Evolutionary conservation across 805 yeast genomes (phyloP).

Genomic region (Priceomyces carsonii): DNA sequence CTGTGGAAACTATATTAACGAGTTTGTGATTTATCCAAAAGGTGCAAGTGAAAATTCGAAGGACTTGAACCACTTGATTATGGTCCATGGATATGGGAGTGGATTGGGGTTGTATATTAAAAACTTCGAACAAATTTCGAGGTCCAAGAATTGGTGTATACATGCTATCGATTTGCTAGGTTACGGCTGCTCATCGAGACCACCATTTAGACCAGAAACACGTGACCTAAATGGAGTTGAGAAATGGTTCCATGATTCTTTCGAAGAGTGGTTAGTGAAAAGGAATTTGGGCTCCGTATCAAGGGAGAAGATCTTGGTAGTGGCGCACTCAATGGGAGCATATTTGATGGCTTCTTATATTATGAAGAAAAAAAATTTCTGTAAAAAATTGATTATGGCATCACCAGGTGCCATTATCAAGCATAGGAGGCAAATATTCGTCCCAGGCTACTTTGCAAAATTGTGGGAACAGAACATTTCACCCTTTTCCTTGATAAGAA

Average conservation of each 20-base stretch:
- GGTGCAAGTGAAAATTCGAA: constrained; percentile 8
- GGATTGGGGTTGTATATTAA: constrained; percentile 47
- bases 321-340: constrained; percentile 94
- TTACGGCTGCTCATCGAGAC: constrained; percentile 86
- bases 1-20: constrained; percentile 35
- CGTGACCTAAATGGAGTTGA: constrained; percentile 53
- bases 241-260: constrained; percentile 62
- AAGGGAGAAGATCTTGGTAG: constrained; percentile 49
- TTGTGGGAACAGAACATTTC: constrained; percentile 87
- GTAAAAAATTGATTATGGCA: constrained; percentile 70
- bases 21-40: constrained; percentile 40
- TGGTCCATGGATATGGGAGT: constrained; percentile 48
- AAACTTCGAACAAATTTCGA: constrained; percentile 29
- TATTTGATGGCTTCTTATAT: constrained; percentile 74
- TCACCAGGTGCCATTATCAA: constrained; percentile 87
- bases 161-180: constrained; percentile 90
- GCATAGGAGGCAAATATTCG: constrained; percentile 40
- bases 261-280: constrained; percentile 59
- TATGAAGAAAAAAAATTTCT: constrained; percentile 48
- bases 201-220: constrained; percentile 53
- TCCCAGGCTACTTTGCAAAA: constrained; percentile 76
- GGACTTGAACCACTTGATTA: constrained; percentile 39
- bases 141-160: constrained; percentile 57
- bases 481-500: constrained; percentile 80
- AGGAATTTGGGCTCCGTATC: constrained; percentile 39